Evolutionary conservation across 495 filamentous ascomycete genomes (phyloP), one percentile per base, ranked within the genome.

Genomic region (Neurospora africana): DNA sequence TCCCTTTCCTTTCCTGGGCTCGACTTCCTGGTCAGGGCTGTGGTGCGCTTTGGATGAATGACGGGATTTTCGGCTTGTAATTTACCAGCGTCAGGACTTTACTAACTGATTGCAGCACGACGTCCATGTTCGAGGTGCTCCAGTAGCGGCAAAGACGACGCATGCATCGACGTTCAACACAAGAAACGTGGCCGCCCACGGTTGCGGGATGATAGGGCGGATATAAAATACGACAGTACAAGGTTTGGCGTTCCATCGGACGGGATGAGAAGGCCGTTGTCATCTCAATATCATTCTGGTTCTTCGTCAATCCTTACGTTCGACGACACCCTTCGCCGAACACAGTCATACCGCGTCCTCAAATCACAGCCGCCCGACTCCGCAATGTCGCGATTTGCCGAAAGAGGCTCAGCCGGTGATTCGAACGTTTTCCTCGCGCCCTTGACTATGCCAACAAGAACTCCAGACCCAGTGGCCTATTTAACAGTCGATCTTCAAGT

Each of bases 101-200:
- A 76, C 79, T 76, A 70, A 81, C 74, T 44, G 21, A 75, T 68
- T n/a, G 70, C 79, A 91, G 89, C 86, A 38, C 85, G 88, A 73
- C 84, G 89, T 69, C 89, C 89, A 33, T 91, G 89, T 72, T 87
- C 87, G 68, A 83, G 89, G 69, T 91, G 89, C 77, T 76, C 87
- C 70, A 85, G 82, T 69, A 88, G 87, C 78, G 87, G 87, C 70
- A 90, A 90, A 74, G 82, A 97, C 87, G 91, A 94, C 69, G 88
- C 91, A n/a, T 98, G 95, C 75, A 86, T 93, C 69, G 95, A 99
- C 80, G 93, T 98, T 30, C 93, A 94, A 75, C 95, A 98, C 82
- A 99, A 98, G 82, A 98, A 98, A 79, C 86, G 95, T 73, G 95
- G 95, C 27, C 87, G 95, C 71, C 95, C 95, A 75, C 91, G 95